Evolutionary conservation across 495 filamentous ascomycete species (phyloP).

Genomic region (Neurospora sp.): DNA sequence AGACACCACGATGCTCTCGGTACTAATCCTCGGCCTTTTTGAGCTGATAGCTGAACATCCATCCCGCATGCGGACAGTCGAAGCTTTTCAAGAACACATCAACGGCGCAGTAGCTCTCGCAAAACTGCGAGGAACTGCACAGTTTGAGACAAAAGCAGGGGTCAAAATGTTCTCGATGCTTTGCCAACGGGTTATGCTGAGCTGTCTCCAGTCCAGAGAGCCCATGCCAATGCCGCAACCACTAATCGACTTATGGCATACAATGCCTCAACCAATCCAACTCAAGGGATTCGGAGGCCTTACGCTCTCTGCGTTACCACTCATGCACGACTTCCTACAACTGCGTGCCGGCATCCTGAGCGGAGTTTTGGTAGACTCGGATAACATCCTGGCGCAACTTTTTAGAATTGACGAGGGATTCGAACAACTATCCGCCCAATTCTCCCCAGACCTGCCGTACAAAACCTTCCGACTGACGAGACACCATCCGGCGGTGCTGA

Average conservation of each 20-base stretch:
- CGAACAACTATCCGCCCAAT: slow-evolving; percentile 28
- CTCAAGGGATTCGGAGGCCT: background rate
- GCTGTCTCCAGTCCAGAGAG: slow-evolving; percentile 27
- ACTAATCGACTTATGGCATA: slow-evolving; percentile 28
- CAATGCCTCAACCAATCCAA: slow-evolving; percentile 18
- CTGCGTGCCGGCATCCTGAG: slow-evolving; percentile 31
- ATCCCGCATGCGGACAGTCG: slow-evolving; percentile 31
- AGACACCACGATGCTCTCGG: slow-evolving; percentile 51
- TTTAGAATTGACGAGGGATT: slow-evolving; percentile 43
- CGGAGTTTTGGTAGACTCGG: slow-evolving; percentile 25
- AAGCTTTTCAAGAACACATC: slow-evolving; percentile 50
- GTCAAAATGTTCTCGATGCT: slow-evolving; percentile 49
- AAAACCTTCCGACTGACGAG: slow-evolving; percentile 21
- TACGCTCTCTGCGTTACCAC: background rate
- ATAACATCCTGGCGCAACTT: slow-evolving; percentile 35
- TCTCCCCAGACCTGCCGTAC: slow-evolving; percentile 31
- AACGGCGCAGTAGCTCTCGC: slow-evolving; percentile 48
- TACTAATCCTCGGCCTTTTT: slow-evolving; percentile 51
- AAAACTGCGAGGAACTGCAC: slow-evolving; percentile 43
- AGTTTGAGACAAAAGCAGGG: slow-evolving; percentile 46
- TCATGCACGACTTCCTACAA: slow-evolving; percentile 37
- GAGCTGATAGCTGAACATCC: slow-evolving; percentile 42
- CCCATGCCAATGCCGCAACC: slow-evolving; percentile 31
- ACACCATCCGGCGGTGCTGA: slow-evolving; percentile 32
- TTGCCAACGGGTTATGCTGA: slow-evolving; percentile 33